A percentile compares a stretch with the other conserved stretches of the same genome.
phyloP scores from a whole-genome alignment of 2,329 filamentous ascomycete species.

The Gaeumannomyces sp. region DNA sequence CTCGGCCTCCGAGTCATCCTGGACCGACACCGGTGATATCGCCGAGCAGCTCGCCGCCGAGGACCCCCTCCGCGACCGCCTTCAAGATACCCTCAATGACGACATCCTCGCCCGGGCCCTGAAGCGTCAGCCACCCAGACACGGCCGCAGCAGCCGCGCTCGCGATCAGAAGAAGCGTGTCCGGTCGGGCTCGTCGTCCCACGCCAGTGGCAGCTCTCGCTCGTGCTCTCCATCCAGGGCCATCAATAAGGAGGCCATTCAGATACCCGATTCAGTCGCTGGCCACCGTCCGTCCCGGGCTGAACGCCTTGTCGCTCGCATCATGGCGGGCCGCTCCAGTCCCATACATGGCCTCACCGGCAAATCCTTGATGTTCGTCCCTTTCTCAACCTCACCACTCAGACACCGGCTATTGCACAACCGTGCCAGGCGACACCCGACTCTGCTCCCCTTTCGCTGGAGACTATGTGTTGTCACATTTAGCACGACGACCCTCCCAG shows the following conservation, averaged over 20 bases:
- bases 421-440: no score
- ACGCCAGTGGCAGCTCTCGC: slow-evolving; percentile 22
- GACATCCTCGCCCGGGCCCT: slow-evolving; percentile 47
- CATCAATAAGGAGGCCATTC: slow-evolving; percentile 70
- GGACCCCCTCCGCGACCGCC: slow-evolving; percentile 69
- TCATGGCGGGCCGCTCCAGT: slow-evolving; percentile 77
- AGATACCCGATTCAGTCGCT: slow-evolving; percentile 64
- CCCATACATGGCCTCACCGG: slow-evolving; percentile 89
- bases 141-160: slow-evolving; percentile 17
- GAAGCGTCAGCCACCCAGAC: slow-evolving; percentile 37
- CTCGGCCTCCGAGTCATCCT: slow-evolving; percentile 51
- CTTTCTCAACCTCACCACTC: not conserved
- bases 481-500: not conserved
- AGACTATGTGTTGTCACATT: not conserved
- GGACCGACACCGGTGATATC: slow-evolving; percentile 92
- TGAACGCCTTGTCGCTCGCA: slow-evolving; percentile 66
- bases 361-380: slow-evolving; percentile 77
- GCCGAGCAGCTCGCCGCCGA: slow-evolving; percentile 82
- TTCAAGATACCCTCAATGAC: slow-evolving; percentile 56
- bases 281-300: slow-evolving; percentile 53
- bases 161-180: slow-evolving; percentile 54
- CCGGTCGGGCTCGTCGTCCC: slow-evolving; percentile 37
- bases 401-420: not conserved
- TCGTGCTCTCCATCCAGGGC: slow-evolving; percentile 28
- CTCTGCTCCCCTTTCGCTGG: not conserved